Evolutionary conservation across 78 protist genomes (phyloP), one percentile per base, ranked within the genome.

Genomic region (Bodo saltans): DNA sequence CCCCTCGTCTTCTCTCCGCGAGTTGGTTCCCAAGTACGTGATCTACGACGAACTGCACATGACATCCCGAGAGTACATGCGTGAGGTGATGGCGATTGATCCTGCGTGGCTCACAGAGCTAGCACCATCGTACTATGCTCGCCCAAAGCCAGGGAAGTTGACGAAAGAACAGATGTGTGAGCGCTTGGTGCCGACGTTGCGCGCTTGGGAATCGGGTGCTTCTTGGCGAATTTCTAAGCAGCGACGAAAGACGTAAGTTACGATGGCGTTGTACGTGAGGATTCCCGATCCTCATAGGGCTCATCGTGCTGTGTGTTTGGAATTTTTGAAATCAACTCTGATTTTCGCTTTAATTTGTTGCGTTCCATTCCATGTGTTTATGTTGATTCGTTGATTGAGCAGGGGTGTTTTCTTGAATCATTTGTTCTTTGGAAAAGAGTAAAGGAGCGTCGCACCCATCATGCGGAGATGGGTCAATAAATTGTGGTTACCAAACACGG

Each of bases 21-120:
- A 94, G 34, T 70, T 82, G 69, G 92, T 94, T 42, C 99, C 99
- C 21, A 97, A 95, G 76, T 97, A 95, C 95, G 92, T 90, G 23
- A 28, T 91, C 0, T 86, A 42, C 85, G 76, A 69, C 33, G 96
- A 95, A 76, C 84, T 97, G 52, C 95, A 94, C 23, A 39, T 95
- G 70, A 98, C 99, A 25, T 88, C 98, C 29, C 96, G 93, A 83
- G 99, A 97, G 88, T 98, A 97, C 93, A 97, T 98, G 99, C 88
- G 98, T 68, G 93, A 93, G 42, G 91, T 88, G 12, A 88, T 85
- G 11, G 78, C 91, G 25, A 92, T 98, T 53, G 97, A 97, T 42
- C 97, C 99, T 33, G 79, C 87, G 84, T 97, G 99, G 99, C 91
- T 98, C 23, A 83, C 83, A 2, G 98, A 97, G 80, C 70, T 96